These are phyloP conservation scores for Podospora fimiseda DNA, from an alignment of 495 filamentous ascomycete species.

Conservation along the genomic window DNA sequence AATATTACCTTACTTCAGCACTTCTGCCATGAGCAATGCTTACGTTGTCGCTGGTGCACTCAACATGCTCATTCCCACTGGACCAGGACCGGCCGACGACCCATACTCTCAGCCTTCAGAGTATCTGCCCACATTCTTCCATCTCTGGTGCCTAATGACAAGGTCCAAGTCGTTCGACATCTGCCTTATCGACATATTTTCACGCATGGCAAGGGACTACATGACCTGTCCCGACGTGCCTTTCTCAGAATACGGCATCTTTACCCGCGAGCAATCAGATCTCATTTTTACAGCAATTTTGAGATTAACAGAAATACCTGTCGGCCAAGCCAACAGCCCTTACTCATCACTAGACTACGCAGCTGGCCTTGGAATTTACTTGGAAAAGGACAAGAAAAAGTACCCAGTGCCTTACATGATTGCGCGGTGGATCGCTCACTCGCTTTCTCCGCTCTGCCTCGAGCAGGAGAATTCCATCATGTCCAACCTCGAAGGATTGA, in stretches of 20 bases:
- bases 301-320: slow-evolving; percentile 87
- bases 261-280: slow-evolving; percentile 84
- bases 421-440: slow-evolving; percentile 93
- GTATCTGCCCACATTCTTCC: slow-evolving; percentile 86
- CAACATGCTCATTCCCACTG: slow-evolving; percentile 81
- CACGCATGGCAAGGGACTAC: slow-evolving; percentile 77
- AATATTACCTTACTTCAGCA: slow-evolving; percentile 90
- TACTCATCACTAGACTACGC: slow-evolving; percentile 82
- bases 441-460: slow-evolving; percentile 78
- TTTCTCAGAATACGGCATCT: slow-evolving; percentile 84
- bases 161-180: slow-evolving; percentile 83
- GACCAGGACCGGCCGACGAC: slow-evolving; percentile 64
- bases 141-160: slow-evolving; percentile 90
- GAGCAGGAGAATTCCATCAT: slow-evolving; percentile 73
- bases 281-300: slow-evolving; percentile 90
- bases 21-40: slow-evolving; percentile 80
- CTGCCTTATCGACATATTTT: slow-evolving; percentile 82
- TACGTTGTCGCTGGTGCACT: slow-evolving; percentile 82
- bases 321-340: slow-evolving; percentile 89
- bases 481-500: slow-evolving; percentile 80
- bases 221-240: slow-evolving; percentile 65
- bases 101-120: slow-evolving; percentile 70
- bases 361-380: slow-evolving; percentile 71
- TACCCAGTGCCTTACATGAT: slow-evolving; percentile 87
- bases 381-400: slow-evolving; percentile 89